A percentile compares a stretch with the other conserved stretches of the same genome.
Conservation (phyloP, 2,329 filamentous ascomycete genomes). For the Phaeosphaeria sp. region DNA sequence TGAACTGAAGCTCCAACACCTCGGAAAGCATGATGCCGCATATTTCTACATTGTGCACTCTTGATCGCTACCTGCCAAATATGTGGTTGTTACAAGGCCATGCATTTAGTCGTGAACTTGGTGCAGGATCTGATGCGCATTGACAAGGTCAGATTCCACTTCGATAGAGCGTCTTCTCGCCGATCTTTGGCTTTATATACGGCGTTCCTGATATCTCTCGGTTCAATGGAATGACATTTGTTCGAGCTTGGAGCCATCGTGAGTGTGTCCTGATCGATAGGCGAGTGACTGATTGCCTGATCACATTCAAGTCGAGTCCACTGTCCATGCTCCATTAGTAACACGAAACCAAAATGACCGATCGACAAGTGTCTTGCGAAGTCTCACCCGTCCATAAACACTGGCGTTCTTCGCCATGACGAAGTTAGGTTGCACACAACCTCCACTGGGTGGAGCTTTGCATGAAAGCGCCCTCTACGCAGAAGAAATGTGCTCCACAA, state of each 20-base stretch:
- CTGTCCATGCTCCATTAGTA: not conserved
- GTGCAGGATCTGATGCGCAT: not conserved
- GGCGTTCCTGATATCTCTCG: too few species aligned
- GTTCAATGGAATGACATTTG: too few species aligned
- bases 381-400: not conserved
- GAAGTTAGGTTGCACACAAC: not conserved
- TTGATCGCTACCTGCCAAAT: too few species aligned
- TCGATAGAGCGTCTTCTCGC: not conserved
- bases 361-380: not conserved
- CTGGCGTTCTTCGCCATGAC: not conserved
- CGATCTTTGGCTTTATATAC: too few species aligned
- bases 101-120: not conserved
- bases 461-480: too few species aligned
- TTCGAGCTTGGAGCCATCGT: too few species aligned
- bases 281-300: too few species aligned
- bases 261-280: too few species aligned
- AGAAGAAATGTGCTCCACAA: too few species aligned
- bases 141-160: not conserved
- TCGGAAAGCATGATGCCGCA: not conserved
- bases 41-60: too few species aligned
- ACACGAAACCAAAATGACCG: not conserved
- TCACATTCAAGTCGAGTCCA: not conserved
- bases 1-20: not conserved
- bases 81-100: too few species aligned
- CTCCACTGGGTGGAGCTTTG: too few species aligned